phyloP scores from a whole-genome alignment of 2,329 filamentous ascomycete species.

The Scedosporium apiospermum region DNA sequence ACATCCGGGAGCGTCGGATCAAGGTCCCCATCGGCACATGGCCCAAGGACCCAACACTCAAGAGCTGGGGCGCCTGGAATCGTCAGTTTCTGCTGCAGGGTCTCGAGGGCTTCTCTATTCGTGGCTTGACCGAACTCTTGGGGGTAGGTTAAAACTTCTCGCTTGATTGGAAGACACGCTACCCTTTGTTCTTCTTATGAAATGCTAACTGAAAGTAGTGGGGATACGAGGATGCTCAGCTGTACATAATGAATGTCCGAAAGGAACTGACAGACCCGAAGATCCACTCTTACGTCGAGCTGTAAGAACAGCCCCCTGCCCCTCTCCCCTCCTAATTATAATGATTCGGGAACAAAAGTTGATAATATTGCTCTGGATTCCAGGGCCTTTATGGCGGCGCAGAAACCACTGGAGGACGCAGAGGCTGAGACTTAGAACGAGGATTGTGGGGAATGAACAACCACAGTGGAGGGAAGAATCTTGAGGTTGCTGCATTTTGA shows the following conservation, averaged over 20 bases:
- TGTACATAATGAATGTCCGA: slow-evolving; percentile 22
- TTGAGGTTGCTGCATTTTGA: too few relatives aligned
- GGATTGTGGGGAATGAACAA: too few relatives aligned
- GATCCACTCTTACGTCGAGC: slow-evolving; percentile 19
- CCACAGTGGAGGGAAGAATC: too few relatives aligned
- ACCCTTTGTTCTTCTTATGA: too few relatives aligned
- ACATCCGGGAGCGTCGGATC: slow-evolving; percentile 1
- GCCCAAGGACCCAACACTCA: slow-evolving; percentile 19
- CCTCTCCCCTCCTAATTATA: too few relatives aligned
- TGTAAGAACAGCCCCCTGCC: too few relatives aligned
- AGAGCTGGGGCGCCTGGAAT: slow-evolving; percentile 18
- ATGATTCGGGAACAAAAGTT: too few relatives aligned
- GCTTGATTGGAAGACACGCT: too few relatives aligned
- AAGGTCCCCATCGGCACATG: slow-evolving; percentile 14
- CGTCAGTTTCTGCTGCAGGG: slow-evolving; percentile 15
- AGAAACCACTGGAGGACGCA: too few relatives aligned
- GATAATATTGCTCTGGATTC: too few relatives aligned
- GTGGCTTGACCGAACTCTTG: slow-evolving; percentile 13
- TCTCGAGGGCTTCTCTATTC: slow-evolving; percentile 16
- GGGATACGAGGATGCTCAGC: slow-evolving; percentile 17
- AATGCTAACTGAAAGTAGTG: slow-evolving; percentile 2
- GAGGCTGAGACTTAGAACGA: too few relatives aligned
- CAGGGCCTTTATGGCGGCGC: too few relatives aligned
- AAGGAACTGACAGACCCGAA: slow-evolving; percentile 20
- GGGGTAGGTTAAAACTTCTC: background rate